A percentile compares a stretch with the other conserved stretches of the same genome.
phyloP scores from a whole-genome alignment of 1,139 yeast genomes.

The Hemisphaericaspora xylofermentans region DNA sequence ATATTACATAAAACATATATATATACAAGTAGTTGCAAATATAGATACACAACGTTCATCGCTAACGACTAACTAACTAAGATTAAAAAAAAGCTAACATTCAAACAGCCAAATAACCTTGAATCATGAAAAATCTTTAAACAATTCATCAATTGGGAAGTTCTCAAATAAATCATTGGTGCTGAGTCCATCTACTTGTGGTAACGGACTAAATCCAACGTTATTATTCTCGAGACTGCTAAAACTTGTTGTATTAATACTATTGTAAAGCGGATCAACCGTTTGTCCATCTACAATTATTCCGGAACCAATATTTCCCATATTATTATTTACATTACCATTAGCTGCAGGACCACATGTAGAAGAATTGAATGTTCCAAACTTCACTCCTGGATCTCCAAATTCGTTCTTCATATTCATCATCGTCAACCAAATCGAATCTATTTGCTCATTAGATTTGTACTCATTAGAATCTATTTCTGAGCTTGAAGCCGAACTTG shows the following conservation, averaged over 20 bases:
- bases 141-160: conserved; percentile 17
- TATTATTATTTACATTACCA: not conserved
- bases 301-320: conserved; percentile 2
- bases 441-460: conserved; percentile 23
- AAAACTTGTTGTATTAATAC: not conserved
- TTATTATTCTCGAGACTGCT: conserved; percentile 1
- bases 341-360: not conserved
- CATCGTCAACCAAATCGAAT: conserved; percentile 31
- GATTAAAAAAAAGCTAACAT: conserved; percentile 4
- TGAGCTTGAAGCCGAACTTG: conserved; percentile 10
- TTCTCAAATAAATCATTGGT: conserved; percentile 14
- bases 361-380: conserved; percentile 2
- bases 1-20: not conserved
- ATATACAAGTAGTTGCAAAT: conserved; percentile 1
- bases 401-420: conserved; percentile 22
- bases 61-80: conserved; percentile 4
- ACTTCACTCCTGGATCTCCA: conserved; percentile 8
- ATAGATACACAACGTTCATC: not conserved
- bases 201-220: conserved; percentile 4
- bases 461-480: conserved; percentile 13
- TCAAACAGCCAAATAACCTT: too few relatives aligned
- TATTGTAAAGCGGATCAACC: conserved; percentile 1
- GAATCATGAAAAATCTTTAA: conserved; percentile 13
- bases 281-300: not conserved
- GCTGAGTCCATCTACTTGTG: conserved; percentile 1